Evolutionary conservation across 1,284 basidiomycete genomes (phyloP), one percentile per base, ranked within the genome.

Genomic region (Caloboletus inedulis): DNA sequence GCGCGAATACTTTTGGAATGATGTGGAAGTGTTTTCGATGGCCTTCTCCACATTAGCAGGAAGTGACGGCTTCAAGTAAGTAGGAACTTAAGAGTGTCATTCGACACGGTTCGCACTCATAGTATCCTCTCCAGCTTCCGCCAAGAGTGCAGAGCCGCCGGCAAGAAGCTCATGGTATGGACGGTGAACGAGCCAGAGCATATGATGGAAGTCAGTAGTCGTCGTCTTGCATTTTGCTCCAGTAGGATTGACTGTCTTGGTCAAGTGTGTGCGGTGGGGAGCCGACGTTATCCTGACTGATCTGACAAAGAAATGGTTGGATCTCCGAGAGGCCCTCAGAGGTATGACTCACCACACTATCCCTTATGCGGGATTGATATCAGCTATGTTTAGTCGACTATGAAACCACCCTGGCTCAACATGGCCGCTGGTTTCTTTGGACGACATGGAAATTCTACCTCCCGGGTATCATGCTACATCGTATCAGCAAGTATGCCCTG

Each of bases 131-230:
- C 63, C 59, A 83, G 80, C 59, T 98, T 98, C 72, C 77, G 87
- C 49, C 72, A 77, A 43, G 89, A 95, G 57, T 94, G 91, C 70
- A 84, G 84, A 66, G 73, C 67, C 16, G 85, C 82, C 1, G 89
- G 89, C 21, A 99, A 99, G 80, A 82, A 82, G 62, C 64, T 98
- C 43, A 87, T 94, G 81, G 92, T 95, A 12, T 99, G 97, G 97
- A 99, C 96, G 0, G 95, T 98, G 29, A 99, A 98, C 69, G 81
- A 88, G 43, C 83, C 85, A 10, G 83, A 85, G 54, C 87, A 96
- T 68, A 98, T 99, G 95, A 89, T 96, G 75, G 91, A 98, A 81
- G 88, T 84, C 23, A 47, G 80, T 72, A 37, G 19, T 35, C 44
- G 19, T 35, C 44, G 33, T 50, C 44, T 53, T 23, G n/a, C 21